These are phyloP conservation scores for Paramecium tetraurelia DNA, from an alignment of 73 alveolate genomes.

Conservation along the genomic window DNA sequence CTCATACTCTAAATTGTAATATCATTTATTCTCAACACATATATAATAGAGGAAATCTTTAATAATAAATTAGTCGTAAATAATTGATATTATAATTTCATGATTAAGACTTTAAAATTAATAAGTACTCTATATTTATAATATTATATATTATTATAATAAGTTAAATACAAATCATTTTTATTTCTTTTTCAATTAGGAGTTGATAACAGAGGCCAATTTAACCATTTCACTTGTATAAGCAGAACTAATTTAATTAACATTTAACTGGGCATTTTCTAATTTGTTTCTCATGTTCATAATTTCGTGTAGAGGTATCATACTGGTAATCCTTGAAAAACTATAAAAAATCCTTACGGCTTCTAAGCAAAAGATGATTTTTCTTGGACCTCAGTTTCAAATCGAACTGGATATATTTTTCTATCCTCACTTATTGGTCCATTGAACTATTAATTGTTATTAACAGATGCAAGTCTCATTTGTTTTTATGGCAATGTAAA, in stretches of 20 bases:
- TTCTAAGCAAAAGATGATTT: background rate
- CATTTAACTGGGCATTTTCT: background rate
- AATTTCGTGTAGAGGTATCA: conserved; percentile 42
- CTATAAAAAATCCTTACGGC: background rate
- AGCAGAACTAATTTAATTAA: background rate
- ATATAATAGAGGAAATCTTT: background rate
- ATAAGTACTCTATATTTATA: background rate
- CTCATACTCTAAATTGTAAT: background rate
- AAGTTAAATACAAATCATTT: background rate
- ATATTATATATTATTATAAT: background rate
- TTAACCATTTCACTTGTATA: conserved; percentile 39
- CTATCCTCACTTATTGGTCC: conserved; percentile 35
- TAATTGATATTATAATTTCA: background rate
- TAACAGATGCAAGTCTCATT: background rate
- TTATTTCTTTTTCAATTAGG: conserved; percentile 23
- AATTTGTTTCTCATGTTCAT: conserved; percentile 14
- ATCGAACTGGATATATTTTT: background rate
- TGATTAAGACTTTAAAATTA: background rate
- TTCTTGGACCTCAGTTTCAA: background rate
- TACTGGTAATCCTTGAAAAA: background rate
- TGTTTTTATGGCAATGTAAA: background rate
- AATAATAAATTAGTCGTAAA: background rate
- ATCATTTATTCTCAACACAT: background rate
- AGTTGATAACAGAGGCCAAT: background rate
- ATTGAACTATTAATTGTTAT: background rate